Conservation (phyloP, 352 stramenopile species). For the Pythium dissotocum region DNA sequence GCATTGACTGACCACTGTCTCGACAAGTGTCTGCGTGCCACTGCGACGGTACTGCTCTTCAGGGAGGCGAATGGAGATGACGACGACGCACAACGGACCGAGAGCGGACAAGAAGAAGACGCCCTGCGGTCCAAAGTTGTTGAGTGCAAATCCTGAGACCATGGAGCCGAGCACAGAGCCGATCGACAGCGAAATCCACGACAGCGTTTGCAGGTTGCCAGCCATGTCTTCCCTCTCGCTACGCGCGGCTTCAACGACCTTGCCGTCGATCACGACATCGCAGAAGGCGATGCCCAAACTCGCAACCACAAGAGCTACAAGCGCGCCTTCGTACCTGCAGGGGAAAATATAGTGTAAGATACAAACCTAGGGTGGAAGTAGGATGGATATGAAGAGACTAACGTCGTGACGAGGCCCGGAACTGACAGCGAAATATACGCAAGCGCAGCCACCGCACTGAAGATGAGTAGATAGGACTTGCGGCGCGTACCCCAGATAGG, state of each 20-base stretch:
- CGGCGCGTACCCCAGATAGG: conserved; percentile 70
- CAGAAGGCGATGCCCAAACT: conserved; percentile 81
- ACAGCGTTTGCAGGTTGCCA: conserved; percentile 76
- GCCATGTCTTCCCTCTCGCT: conserved; percentile 73
- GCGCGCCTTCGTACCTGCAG: conserved; percentile 46
- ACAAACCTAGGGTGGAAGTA: not conserved
- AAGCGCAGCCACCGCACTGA: conserved; percentile 52
- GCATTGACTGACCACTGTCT: conserved; percentile 52
- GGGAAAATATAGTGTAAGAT: not conserved
- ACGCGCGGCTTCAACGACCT: conserved; percentile 71
- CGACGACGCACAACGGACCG: conserved; percentile 62
- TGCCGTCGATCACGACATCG: conserved; percentile 80
- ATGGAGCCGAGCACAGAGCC: conserved; percentile 73
- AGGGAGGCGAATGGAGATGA: conserved; percentile 58
- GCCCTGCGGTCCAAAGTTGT: conserved; percentile 54
- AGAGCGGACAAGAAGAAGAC: conserved; percentile 80
- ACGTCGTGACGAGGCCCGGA: conserved; percentile 55
- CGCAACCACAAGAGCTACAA: conserved; percentile 66
- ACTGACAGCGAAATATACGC: conserved; percentile 67
- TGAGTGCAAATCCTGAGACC: conserved; percentile 61
- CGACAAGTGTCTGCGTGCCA: conserved; percentile 40
- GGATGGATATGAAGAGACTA: conserved; percentile 11
- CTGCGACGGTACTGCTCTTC: conserved; percentile 44
- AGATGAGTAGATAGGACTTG: conserved; percentile 82
- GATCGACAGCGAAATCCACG: conserved; percentile 73